These are phyloP conservation scores for Ophiocordyceps australis DNA, from an alignment of 2,329 filamentous ascomycete species.

Conservation along the genomic window DNA sequence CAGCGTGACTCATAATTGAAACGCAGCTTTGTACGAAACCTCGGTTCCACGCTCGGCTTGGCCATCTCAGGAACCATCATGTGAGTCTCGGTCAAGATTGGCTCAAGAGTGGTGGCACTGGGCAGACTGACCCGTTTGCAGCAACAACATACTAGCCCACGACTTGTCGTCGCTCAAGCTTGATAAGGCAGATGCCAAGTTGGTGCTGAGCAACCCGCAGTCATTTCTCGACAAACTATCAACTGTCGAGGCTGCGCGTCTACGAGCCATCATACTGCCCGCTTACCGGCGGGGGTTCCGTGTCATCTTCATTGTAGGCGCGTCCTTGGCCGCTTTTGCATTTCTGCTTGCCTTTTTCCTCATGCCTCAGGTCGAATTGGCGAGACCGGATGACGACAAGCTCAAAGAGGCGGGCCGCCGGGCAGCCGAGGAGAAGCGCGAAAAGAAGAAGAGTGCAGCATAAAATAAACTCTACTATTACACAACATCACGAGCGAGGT, in stretches of 20 bases:
- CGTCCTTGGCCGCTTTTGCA: constrained; percentile 13
- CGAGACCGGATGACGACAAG: constrained; percentile 15
- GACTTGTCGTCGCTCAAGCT: constrained; percentile 11
- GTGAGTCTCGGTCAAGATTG: constrained; percentile 6
- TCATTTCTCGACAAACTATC: constrained; percentile 12
- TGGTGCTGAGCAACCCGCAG: constrained; percentile 14
- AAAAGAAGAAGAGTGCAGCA: constrained; percentile 1
- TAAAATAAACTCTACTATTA: no score
- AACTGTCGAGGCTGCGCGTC: constrained; percentile 8
- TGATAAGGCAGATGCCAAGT: constrained; percentile 5
- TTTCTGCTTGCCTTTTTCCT: constrained; percentile 18
- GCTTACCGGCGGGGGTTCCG: constrained; percentile 17
- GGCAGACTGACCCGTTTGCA: constrained; percentile 2
- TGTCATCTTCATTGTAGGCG: constrained; percentile 18
- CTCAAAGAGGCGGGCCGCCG: constrained; percentile 15
- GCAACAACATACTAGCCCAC: constrained; percentile 17
- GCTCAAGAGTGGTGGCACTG: not conserved
- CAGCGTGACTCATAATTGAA: no score
- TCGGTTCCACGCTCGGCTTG: constrained; percentile 19
- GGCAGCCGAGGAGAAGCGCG: constrained; percentile 5
- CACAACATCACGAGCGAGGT: no score
- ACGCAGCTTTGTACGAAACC: constrained; percentile 19
- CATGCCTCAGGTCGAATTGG: constrained; percentile 20
- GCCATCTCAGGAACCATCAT: constrained; percentile 19
- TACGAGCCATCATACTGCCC: constrained; percentile 14